Percentiles rank a stretch among this genome's conserved stretches.
Evolutionary conservation across 2,329 filamentous ascomycete species (phyloP).

Genomic region (Lomentospora prolificans): DNA sequence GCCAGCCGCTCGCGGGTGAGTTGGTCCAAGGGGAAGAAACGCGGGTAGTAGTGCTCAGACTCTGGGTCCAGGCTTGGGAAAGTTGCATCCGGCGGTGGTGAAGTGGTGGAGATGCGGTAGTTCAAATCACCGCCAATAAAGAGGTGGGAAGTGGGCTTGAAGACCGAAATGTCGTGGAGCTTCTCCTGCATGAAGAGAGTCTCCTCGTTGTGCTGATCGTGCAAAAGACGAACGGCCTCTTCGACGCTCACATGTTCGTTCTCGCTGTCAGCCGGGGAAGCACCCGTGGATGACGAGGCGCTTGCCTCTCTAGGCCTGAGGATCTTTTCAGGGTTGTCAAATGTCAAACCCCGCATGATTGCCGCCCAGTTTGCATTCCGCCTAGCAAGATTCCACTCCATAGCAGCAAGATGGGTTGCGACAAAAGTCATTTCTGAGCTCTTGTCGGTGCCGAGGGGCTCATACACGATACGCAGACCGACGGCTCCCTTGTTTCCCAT

Average conservation of each 20-base stretch:
- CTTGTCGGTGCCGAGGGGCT: slow-evolving; percentile 21
- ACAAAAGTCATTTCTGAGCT: slow-evolving; percentile 70
- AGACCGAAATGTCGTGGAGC: slow-evolving; percentile 56
- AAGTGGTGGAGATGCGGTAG: slow-evolving; percentile 69
- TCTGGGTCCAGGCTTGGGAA: slow-evolving; percentile 52
- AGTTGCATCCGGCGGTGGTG: slow-evolving; percentile 49
- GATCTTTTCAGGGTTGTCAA: slow-evolving; percentile 44
- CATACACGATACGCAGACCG: slow-evolving; percentile 61
- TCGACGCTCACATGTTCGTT: slow-evolving; percentile 10
- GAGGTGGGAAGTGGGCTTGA: slow-evolving; percentile 63
- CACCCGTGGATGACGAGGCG: not conserved
- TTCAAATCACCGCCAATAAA: slow-evolving; percentile 91
- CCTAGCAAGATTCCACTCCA: slow-evolving; percentile 66
- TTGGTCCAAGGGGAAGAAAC: slow-evolving; percentile 68
- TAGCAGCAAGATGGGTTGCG: slow-evolving; percentile 77
- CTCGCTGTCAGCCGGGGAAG: slow-evolving; percentile 13
- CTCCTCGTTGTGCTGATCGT: slow-evolving; percentile 24
- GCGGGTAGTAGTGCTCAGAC: slow-evolving; percentile 51
- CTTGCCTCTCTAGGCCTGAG: slow-evolving; percentile 13
- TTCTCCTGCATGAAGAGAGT: slow-evolving; percentile 28
- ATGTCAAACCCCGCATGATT: slow-evolving; percentile 72
- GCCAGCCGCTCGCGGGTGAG: slow-evolving; percentile 60
- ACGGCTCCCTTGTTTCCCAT: slow-evolving; percentile 97
- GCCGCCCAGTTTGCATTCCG: slow-evolving; percentile 84
- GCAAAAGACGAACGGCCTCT: slow-evolving; percentile 20